These are phyloP conservation scores for Dryas octopetala DNA, from an alignment of 306 rosid species.

Conservation along the genomic window DNA sequence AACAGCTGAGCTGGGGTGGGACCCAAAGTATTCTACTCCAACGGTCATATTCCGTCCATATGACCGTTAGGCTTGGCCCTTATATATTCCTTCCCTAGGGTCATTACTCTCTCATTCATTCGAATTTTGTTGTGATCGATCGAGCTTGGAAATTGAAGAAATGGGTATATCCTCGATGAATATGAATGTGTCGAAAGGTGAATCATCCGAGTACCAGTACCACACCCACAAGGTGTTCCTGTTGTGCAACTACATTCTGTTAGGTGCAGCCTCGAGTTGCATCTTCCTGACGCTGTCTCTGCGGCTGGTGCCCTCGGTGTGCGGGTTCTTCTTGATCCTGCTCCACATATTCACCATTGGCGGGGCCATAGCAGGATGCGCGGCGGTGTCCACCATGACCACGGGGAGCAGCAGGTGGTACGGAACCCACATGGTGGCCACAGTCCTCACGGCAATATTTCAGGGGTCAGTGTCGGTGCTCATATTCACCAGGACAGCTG, in stretches of 20 bases:
- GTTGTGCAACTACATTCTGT: constrained; percentile 78
- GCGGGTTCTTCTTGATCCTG: constrained; percentile 81
- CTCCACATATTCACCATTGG: constrained; percentile 74
- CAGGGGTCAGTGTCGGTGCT: constrained; percentile 82
- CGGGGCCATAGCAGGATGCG: constrained; percentile 75
- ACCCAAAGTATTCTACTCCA: too few species aligned
- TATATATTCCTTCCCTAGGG: too few species aligned
- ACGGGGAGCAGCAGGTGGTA: constrained; percentile 47
- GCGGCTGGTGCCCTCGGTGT: constrained; percentile 71
- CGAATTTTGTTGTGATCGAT: too few species aligned
- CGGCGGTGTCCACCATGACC: constrained; percentile 46
- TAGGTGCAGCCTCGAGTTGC: constrained; percentile 93
- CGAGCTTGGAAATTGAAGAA: too few species aligned
- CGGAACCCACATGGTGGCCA: constrained; percentile 81
- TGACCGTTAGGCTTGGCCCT: too few species aligned
- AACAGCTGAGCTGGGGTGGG: too few species aligned
- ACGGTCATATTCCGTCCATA: too few species aligned
- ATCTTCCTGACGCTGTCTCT: constrained; percentile 92
- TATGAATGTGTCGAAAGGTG: not conserved
- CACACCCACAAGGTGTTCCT: constrained; percentile 76
- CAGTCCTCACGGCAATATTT: constrained; percentile 73
- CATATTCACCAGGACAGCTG: constrained; percentile 58
- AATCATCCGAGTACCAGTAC: constrained; percentile 38
- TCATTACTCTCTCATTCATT: too few species aligned
- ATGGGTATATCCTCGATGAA: constrained; percentile 9